Evolutionary conservation across 2,329 filamentous ascomycete genomes (phyloP).

Genomic region (Purpureocillium lavendulum): DNA sequence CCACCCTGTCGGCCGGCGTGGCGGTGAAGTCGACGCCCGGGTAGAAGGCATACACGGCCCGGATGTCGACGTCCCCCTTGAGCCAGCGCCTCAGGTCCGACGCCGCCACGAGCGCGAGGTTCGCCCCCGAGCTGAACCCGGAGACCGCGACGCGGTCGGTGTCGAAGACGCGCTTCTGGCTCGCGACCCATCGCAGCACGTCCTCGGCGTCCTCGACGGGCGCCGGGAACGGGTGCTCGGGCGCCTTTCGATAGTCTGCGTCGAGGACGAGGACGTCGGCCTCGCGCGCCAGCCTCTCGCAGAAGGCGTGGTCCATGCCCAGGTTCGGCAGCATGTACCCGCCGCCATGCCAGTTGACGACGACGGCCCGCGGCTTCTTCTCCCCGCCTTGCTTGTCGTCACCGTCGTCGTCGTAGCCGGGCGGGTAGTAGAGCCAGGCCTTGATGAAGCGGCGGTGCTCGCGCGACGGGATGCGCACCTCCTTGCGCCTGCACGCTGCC

Average conservation of each 20-base stretch:
- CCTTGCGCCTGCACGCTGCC: conserved; percentile 5
- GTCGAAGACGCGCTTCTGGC: conserved; percentile 19
- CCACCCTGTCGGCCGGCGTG: conserved; percentile 16
- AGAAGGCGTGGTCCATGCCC: conserved; percentile 29
- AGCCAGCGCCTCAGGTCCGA: conserved; percentile 15
- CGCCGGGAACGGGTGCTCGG: conserved; percentile 29
- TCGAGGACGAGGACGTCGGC: conserved; percentile 17
- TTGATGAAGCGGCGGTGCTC: conserved; percentile 16
- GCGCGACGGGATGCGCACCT: conserved; percentile 17
- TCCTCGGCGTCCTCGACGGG: conserved; percentile 25
- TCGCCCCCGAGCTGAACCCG: conserved; percentile 38
- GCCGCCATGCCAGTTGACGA: conserved; percentile 29
- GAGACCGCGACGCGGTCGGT: conserved; percentile 28
- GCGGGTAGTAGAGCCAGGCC: conserved; percentile 17
- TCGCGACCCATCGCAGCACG: conserved; percentile 19
- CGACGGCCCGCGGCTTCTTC: conserved; percentile 10
- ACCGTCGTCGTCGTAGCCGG: background rate
- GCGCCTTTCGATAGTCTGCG: conserved; percentile 31
- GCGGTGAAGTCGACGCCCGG: conserved; percentile 22
- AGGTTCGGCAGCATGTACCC: conserved; percentile 24
- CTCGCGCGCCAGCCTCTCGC: conserved; percentile 19
- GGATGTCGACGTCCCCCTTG: conserved; percentile 33
- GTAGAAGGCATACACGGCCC: conserved; percentile 40
- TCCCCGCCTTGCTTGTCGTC: no score
- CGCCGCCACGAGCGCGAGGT: conserved; percentile 27